A percentile compares a stretch with the other conserved stretches of the same genome.
phyloP scores from a whole-genome alignment of 371 early-diverging fungal genomes.

The Apophysomyces trapeziformis region DNA sequence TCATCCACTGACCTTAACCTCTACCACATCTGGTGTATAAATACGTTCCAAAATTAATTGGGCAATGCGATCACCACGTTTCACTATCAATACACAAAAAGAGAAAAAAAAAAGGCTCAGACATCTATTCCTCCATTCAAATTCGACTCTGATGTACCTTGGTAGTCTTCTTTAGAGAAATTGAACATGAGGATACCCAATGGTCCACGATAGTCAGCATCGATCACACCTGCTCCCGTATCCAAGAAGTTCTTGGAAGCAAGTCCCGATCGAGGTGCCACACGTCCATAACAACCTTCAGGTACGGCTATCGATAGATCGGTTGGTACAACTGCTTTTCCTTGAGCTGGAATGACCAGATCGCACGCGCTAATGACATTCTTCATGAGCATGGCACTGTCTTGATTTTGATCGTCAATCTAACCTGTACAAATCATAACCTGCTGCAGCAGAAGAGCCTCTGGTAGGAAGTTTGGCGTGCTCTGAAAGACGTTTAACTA shows the following conservation, averaged over 20 bases:
- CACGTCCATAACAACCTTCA: conserved; percentile 90
- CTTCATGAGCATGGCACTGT: not conserved
- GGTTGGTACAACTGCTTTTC: conserved; percentile 78
- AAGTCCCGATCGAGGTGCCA: conserved; percentile 93
- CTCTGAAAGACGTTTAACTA: conserved; percentile 63
- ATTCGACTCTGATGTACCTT: conserved; percentile 48
- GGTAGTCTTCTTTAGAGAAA: conserved; percentile 79
- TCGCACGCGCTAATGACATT: conserved; percentile 61
- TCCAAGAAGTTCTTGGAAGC: conserved; percentile 94
- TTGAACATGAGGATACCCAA: conserved; percentile 92
- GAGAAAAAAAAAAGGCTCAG: no score
- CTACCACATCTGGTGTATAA: conserved; percentile 76
- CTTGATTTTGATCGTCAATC: not conserved
- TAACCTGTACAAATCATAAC: conserved; percentile 95
- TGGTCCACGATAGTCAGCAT: conserved; percentile 90
- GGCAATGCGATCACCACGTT: conserved; percentile 96
- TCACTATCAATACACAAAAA: conserved; percentile 44
- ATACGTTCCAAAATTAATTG: conserved; percentile 93
- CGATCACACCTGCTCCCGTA: conserved; percentile 97
- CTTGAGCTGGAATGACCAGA: conserved; percentile 72
- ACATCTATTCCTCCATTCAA: no score
- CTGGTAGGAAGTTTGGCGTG: conserved; percentile 84
- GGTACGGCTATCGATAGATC: conserved; percentile 87
- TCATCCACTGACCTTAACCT: conserved; percentile 66
- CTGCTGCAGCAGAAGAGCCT: conserved; percentile 86